Base-by-base conservation (phyloP, 2,329 filamentous ascomycete species). In the Colletotrichum gloeosporioides region DNA sequence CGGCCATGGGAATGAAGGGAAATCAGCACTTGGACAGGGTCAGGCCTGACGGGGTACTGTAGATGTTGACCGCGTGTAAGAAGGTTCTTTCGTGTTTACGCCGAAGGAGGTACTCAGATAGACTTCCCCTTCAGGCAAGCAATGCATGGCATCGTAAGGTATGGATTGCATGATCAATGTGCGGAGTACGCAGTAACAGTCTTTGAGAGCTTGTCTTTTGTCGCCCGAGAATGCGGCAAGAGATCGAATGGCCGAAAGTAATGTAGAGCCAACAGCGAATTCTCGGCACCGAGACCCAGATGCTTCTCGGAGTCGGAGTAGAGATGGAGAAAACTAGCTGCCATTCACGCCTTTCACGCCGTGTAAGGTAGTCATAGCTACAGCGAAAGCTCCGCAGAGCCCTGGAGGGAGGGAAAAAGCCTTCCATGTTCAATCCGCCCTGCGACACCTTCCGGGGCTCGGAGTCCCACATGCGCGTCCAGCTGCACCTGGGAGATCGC, bases 311-410 rank as follows among this genome's bases (percentile, higher is more conserved):
- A 61, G 22, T 44, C 32, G 69, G 62, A 57, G 62, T 22, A 34
- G 18, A 25, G 36, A 62, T 22, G 62, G 62, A 53, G 61, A n/a
- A 64, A 49, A 29, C 31, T 59, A 61, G 62, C 61, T 71, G 72
- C 61, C 72, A 71, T 71, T 62, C 31, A 53, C 72, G 72, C 72
- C 72, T 71, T 75, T 59, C 68, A 75, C 36, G 68, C 61, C 34
- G 32, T 66, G 16, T 65, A 22, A 22, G 22, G 22, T 22, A 39
- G 61, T 74, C 55, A 31, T 34, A 36, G 55, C 31, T 25, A 69
- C 39, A 29, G 55, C 6, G 15, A 31, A 36, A n/a, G 34, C 22
- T 44, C n/a, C 44, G 44, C 44, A 53, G 44, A 62, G 22, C 59
- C 27, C 15, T 31, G 59, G 29, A 31, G 29, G 31, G 29, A 31